Evolutionary conservation across 164 flowering plant genomes (phyloP), one percentile per base, ranked within the genome.

Genomic region (Liquidambar formosana): DNA sequence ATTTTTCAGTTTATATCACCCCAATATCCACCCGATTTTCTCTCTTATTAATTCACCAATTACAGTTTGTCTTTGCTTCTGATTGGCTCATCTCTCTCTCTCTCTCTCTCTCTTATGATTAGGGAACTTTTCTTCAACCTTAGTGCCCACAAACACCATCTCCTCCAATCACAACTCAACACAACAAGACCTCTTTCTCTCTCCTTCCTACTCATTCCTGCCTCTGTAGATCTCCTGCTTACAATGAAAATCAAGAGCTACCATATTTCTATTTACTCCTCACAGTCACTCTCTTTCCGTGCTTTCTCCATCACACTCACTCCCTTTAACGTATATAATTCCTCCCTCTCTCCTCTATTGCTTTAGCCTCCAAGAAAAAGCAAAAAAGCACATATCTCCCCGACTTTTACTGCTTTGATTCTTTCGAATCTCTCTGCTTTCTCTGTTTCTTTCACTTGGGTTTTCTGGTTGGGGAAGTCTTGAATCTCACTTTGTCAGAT

Each of bases 91-190:
- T 44, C 60, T 5, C 52, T 33, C 41, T 33, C 63, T 61, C 64
- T 75, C 33, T 51, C 65, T 61, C 59, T 51, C 47, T 47, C 57
- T 63, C 19, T 26, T 33, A 21, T 53, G 5, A 49, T 48, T 19
- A 18, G n/a, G 16, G 22, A 46, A 38, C 45, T 74, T 70, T 65
- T 47, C 11, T 28, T 60, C 25, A 22, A 54, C 63, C 16, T 61
- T 54, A 65, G 75, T 65, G 61, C 81, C 74, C 74, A 70, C 73
- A 69, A 70, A 46, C 44, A 52, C 70, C 71, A 38, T 54, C 19
- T 22, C 73, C 62, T 65, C 82, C 77, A 79, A 76, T 79, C 73
- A 79, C 64, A 57, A 64, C 69, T 66, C 73, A 45, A 68, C 79
- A 76, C 41, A 1, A 66, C 56, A 62, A 71, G 70, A 68, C 67